phyloP scores from a whole-genome alignment of 2,329 filamentous ascomycete species.

The Bipolaris gigantea region DNA sequence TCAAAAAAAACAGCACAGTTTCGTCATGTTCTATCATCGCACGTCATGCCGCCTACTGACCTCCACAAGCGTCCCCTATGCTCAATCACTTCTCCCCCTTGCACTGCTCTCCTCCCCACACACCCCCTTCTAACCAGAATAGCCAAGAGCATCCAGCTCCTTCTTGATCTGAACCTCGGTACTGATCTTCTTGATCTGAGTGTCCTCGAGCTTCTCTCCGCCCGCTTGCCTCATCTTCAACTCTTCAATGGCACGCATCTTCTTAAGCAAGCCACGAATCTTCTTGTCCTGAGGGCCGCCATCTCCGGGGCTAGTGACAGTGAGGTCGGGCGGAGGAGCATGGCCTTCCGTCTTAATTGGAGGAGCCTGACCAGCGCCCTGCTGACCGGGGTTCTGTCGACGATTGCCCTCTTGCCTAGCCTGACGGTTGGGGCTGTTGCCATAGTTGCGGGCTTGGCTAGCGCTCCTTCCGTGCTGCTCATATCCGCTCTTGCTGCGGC shows the following conservation, averaged over 20 bases:
- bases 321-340: slow-evolving; percentile 51
- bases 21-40: neutral
- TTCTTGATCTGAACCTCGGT: slow-evolving; percentile 83
- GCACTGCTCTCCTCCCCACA: neutral
- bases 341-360: slow-evolving; percentile 41
- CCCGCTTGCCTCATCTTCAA: slow-evolving; percentile 93
- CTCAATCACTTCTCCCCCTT: neutral
- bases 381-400: slow-evolving; percentile 29
- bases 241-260: slow-evolving; percentile 96
- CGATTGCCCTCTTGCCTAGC: slow-evolving; percentile 33
- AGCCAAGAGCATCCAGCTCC: slow-evolving; percentile 70
- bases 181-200: slow-evolving; percentile 96
- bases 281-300: slow-evolving; percentile 87
- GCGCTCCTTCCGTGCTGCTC: slow-evolving; percentile 33
- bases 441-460: slow-evolving; percentile 39
- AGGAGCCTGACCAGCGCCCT: slow-evolving; percentile 20
- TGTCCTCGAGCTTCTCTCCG: slow-evolving; percentile 96
- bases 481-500: slow-evolving; percentile 46
- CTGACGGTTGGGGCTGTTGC: slow-evolving; percentile 37
- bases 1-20: neutral
- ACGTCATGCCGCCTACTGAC: neutral
- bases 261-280: slow-evolving; percentile 89
- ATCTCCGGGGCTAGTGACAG: slow-evolving; percentile 57
- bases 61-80: neutral
- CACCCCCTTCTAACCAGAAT: slow-evolving; percentile 23